Evolutionary conservation across 2,329 filamentous ascomycete genomes (phyloP).

Genomic region (Ceratocystis cubensis): DNA sequence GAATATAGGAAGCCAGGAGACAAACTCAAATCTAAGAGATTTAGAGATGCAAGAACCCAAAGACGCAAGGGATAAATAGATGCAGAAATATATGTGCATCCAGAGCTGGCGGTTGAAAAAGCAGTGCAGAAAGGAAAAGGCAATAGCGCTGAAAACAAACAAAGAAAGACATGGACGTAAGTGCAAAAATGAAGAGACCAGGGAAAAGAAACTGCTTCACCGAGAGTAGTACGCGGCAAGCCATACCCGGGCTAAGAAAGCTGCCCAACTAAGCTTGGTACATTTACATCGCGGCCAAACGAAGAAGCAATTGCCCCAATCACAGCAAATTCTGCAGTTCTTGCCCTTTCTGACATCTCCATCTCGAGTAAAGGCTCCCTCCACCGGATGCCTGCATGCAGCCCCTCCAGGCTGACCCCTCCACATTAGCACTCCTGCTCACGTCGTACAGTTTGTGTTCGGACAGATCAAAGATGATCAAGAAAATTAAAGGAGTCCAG

Average conservation of each 20-base stretch:
- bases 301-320: background rate
- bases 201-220: too few species aligned
- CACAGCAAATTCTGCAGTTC: background rate
- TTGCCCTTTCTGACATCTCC: background rate
- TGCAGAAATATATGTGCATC: background rate
- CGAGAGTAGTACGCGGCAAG: too few species aligned
- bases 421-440: background rate
- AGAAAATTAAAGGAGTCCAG: conserved; percentile 4
- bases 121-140: background rate
- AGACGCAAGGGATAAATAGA: background rate
- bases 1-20: background rate
- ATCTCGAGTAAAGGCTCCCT: background rate
- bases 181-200: background rate
- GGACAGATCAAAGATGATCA: background rate
- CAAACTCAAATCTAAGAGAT: background rate
- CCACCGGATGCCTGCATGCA: background rate
- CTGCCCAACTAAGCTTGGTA: background rate
- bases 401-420: background rate
- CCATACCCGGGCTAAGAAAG: too few species aligned
- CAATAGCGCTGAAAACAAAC: background rate
- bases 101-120: background rate
- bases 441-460: background rate
- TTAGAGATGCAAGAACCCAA: background rate
- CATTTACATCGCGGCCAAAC: background rate
- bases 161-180: background rate